phyloP scores from a whole-genome alignment of 129 eudicot species.

The Artemisia annua region DNA sequence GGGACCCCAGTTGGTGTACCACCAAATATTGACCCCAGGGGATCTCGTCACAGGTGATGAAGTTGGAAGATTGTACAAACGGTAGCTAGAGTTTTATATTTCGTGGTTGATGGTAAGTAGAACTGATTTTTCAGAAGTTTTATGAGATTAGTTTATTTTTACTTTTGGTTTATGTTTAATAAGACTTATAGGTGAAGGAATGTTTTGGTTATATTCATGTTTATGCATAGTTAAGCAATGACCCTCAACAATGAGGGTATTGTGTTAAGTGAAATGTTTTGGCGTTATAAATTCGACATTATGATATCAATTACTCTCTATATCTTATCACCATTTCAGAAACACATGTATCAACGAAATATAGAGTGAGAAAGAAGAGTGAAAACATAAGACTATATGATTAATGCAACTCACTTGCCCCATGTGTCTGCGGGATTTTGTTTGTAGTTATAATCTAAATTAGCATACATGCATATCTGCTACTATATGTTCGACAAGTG shows the following conservation, averaged over 20 bases:
- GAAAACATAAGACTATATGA: too few relatives aligned
- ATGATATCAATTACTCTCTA: neutral
- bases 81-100: slow-evolving; percentile 28
- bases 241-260: slow-evolving; percentile 18
- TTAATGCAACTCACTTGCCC: too few relatives aligned
- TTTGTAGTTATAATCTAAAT: too few relatives aligned
- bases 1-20: slow-evolving; percentile 38
- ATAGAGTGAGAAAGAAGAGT: too few relatives aligned
- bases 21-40: slow-evolving; percentile 46
- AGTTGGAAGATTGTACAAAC: slow-evolving; percentile 32
- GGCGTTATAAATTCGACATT: neutral
- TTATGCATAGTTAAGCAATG: slow-evolving; percentile 19
- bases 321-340: too few relatives aligned
- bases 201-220: slow-evolving; percentile 18
- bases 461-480: too few relatives aligned
- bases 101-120: slow-evolving; percentile 34
- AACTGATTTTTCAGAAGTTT: slow-evolving; percentile 22
- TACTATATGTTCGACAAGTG: too few relatives aligned
- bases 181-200: slow-evolving; percentile 27
- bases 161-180: slow-evolving; percentile 17
- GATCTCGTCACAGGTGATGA: slow-evolving; percentile 33
- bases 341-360: too few relatives aligned
- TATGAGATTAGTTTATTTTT: slow-evolving; percentile 21
- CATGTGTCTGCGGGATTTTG: too few relatives aligned
- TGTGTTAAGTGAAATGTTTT: neutral